These are phyloP conservation scores for Sordariomycetes sp. DNA, from an alignment of 2,329 filamentous ascomycete species.

Conservation along the genomic window DNA sequence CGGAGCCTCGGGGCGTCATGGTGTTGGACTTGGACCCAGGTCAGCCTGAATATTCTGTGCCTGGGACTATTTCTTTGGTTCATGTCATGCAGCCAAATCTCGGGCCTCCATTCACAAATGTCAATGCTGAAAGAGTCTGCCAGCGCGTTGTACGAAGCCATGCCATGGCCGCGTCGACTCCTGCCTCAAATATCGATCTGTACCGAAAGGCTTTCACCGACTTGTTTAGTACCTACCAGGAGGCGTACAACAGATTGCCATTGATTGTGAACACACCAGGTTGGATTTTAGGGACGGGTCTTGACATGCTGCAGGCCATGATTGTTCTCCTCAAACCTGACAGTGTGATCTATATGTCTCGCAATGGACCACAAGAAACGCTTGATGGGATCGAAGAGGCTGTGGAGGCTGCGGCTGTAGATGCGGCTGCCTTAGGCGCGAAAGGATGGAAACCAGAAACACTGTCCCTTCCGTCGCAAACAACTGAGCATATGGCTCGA, in stretches of 20 bases:
- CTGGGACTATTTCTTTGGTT: slow-evolving; percentile 61
- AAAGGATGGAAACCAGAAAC: slow-evolving; percentile 33
- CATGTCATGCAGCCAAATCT: slow-evolving; percentile 53
- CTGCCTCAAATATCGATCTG: slow-evolving; percentile 56
- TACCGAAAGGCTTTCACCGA: slow-evolving; percentile 57
- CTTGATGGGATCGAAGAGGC: slow-evolving; percentile 41
- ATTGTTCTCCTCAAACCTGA: slow-evolving; percentile 44
- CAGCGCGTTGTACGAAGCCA: slow-evolving; percentile 49
- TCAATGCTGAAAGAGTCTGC: slow-evolving; percentile 20
- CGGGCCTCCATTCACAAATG: slow-evolving; percentile 59
- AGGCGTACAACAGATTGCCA: slow-evolving; percentile 32
- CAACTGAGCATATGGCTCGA: slow-evolving; percentile 43
- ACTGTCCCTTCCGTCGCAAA: slow-evolving; percentile 49
- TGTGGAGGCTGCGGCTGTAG: no score
- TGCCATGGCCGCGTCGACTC: slow-evolving; percentile 54
- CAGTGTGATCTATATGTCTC: slow-evolving; percentile 60
- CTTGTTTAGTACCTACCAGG: slow-evolving; percentile 48
- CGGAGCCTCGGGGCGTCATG: slow-evolving; percentile 26
- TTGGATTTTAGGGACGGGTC: slow-evolving; percentile 63
- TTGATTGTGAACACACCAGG: slow-evolving; percentile 67
- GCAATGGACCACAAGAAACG: slow-evolving; percentile 49
- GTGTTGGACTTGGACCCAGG: slow-evolving; percentile 71
- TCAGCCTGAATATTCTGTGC: slow-evolving; percentile 65
- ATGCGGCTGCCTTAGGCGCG: no score
- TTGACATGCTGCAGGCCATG: slow-evolving; percentile 53